Base-by-base conservation (phyloP, 805 yeast genomes). In the Kodamaea kaohsiungensis region DNA sequence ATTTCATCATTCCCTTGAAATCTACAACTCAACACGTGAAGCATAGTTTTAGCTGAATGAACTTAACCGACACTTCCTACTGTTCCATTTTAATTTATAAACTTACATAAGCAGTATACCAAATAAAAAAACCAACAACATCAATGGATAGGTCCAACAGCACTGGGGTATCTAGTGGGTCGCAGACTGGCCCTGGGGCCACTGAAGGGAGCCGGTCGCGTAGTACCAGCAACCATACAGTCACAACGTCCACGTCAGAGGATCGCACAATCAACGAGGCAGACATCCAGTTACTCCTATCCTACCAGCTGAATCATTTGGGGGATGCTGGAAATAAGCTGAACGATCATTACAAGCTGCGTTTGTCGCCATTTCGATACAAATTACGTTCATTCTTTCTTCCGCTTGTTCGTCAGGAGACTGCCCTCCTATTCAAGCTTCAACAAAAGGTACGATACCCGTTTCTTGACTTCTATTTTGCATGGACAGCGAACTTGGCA, bases 401-500 rank as follows among this genome's bases (percentile, higher is more conserved):
- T 39, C 87, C 87, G 0, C 59, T 77, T 15, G 79, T 92, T 5
- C 76, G 87, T 27, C 62, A 70, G 47, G 98, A 93, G 67, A 86
- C 96, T 0, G 79, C 76, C 1, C 54, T 79, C 1, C 68, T 93
- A n/a, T 74, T 79, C 8, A 59, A 59, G 3, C 70, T 89, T 55
- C 99, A 93, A 72, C 51, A 62, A 3, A 47, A 54, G 4, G 62
- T 75, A 10, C 75, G 96, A 54, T 66, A 70, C 39, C 77, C 83
- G 1, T 49, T 68, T 15, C 69, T 86, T 50, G 98, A 92, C 70
- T 63, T 76, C 22, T 95, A 88, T 63, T 93, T 93, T 70, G 88
- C 96, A 7, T 84, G 89, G 77, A 82, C 96, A 2, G 97, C 98
- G 15, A 86, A 88, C 61, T 75, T 95, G 58, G 99, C 97, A 0